Evolutionary conservation across 768 basidiomycete genomes (phyloP).

Genomic region (Neoboletus brunneissimus): DNA sequence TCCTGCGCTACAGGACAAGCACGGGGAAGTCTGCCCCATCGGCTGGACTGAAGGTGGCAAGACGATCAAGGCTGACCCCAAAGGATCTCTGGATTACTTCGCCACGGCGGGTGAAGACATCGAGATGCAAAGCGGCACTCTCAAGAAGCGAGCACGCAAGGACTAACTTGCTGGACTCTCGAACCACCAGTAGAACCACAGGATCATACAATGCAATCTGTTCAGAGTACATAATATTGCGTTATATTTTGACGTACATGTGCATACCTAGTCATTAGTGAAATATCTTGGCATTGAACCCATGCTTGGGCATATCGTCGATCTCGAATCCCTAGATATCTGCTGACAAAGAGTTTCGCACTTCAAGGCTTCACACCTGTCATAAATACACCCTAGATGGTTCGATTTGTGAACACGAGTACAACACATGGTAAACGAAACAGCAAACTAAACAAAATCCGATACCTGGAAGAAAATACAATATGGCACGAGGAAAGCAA

Average conservation of each 20-base stretch:
- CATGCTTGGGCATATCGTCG: neutral
- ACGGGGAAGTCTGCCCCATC: conserved; percentile 91
- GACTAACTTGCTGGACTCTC: conserved; percentile 32
- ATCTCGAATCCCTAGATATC: neutral
- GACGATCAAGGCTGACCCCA: conserved; percentile 81
- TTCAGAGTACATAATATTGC: neutral
- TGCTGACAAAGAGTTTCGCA: neutral
- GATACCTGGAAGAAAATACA: neutral
- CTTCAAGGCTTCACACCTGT: neutral
- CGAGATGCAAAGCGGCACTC: conserved; percentile 37
- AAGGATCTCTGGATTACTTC: conserved; percentile 75
- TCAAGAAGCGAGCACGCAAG: conserved; percentile 59
- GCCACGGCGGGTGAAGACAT: conserved; percentile 26
- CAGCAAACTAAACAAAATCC: neutral
- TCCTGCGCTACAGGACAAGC: conserved; percentile 50
- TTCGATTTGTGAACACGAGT: neutral
- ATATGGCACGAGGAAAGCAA: neutral
- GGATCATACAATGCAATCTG: neutral
- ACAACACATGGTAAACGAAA: neutral
- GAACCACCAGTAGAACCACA: neutral
- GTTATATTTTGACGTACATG: neutral
- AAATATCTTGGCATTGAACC: neutral
- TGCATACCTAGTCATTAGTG: neutral
- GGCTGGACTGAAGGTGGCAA: conserved; percentile 82
- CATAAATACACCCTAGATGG: neutral